A percentile compares a stretch with the other conserved stretches of the same genome.
These are phyloP conservation scores for Fusarium piperis DNA, from an alignment of 2,329 filamentous ascomycete species.

Conservation along the genomic window DNA sequence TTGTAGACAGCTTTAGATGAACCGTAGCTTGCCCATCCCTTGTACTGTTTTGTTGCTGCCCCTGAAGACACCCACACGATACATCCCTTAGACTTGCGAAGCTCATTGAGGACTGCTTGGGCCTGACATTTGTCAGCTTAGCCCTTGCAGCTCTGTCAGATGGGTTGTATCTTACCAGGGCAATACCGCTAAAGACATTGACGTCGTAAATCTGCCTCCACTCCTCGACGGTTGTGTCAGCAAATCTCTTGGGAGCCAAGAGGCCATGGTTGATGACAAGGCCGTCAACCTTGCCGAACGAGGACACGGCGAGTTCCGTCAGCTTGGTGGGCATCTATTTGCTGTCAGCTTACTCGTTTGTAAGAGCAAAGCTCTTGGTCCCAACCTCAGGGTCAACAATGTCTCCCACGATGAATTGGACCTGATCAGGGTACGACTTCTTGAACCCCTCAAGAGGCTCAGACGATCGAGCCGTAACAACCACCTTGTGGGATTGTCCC, in stretches of 20 bases:
- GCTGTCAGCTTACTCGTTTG: not conserved
- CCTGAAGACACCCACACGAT: constrained; percentile 85
- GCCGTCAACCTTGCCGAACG: constrained; percentile 80
- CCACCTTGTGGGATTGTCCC: constrained; percentile 64
- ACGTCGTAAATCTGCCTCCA: constrained; percentile 83
- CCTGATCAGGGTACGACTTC: constrained; percentile 57
- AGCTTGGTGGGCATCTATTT: constrained; percentile 66
- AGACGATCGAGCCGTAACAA: constrained; percentile 65
- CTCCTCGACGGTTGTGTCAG: constrained; percentile 72
- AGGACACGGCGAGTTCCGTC: constrained; percentile 70
- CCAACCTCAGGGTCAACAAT: constrained; percentile 57
- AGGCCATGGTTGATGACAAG: constrained; percentile 90
- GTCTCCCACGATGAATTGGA: constrained; percentile 67
- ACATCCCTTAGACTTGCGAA: constrained; percentile 74
- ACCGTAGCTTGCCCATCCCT: constrained; percentile 83
- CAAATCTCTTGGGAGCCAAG: constrained; percentile 79
- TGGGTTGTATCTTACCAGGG: constrained; percentile 65
- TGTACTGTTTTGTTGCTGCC: constrained; percentile 72
- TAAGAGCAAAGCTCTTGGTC: too few species aligned
- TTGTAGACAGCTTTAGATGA: constrained; percentile 86
- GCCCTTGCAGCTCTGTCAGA: not conserved
- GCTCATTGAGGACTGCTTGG: constrained; percentile 73
- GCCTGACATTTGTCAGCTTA: constrained; percentile 59
- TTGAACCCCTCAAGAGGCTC: constrained; percentile 62
- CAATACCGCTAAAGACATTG: constrained; percentile 87